phyloP scores from a whole-genome alignment of 2,329 filamentous ascomycete species.

The Cytospora leucostoma region DNA sequence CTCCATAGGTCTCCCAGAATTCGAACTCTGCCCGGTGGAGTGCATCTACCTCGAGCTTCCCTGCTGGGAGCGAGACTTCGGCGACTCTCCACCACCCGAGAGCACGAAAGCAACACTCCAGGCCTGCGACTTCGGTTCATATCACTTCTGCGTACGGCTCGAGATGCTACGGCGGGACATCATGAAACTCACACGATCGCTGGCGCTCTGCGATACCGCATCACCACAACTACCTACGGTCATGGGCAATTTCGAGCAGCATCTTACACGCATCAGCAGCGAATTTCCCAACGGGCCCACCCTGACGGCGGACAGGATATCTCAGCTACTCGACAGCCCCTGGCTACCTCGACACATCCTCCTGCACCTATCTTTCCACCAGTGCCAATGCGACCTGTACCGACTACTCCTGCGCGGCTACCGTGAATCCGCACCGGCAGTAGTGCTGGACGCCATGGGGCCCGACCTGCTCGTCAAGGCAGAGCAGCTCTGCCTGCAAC shows the following conservation, averaged over 20 bases:
- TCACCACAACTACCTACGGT: slow-evolving; percentile 21
- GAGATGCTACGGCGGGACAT: slow-evolving; percentile 30
- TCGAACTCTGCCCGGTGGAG: slow-evolving; percentile 46
- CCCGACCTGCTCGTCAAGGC: slow-evolving; percentile 35
- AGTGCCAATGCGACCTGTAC: slow-evolving; percentile 47
- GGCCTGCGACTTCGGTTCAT: slow-evolving; percentile 21
- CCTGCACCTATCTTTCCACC: slow-evolving; percentile 43
- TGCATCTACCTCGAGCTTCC: slow-evolving; percentile 46
- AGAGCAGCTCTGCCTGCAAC: slow-evolving; percentile 29
- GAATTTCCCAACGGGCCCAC: slow-evolving; percentile 15
- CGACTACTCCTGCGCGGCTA: slow-evolving; percentile 45
- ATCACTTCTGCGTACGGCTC: slow-evolving; percentile 30
- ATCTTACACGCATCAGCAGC: slow-evolving; percentile 18
- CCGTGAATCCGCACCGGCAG: slow-evolving; percentile 41
- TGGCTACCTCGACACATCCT: slow-evolving; percentile 35
- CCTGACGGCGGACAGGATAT: slow-evolving; percentile 18
- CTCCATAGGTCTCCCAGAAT: slow-evolving; percentile 47
- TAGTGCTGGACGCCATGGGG: slow-evolving; percentile 35
- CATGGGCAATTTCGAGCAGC: slow-evolving; percentile 24
- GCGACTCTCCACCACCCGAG: neutral
- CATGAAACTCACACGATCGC: slow-evolving; percentile 28
- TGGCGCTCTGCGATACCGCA: slow-evolving; percentile 20
- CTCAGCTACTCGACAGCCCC: slow-evolving; percentile 19
- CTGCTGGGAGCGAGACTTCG: slow-evolving; percentile 47
- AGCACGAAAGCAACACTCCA: slow-evolving; percentile 8